phyloP scores from a whole-genome alignment of 768 basidiomycete genomes.

The Lentinus tigrinus region DNA sequence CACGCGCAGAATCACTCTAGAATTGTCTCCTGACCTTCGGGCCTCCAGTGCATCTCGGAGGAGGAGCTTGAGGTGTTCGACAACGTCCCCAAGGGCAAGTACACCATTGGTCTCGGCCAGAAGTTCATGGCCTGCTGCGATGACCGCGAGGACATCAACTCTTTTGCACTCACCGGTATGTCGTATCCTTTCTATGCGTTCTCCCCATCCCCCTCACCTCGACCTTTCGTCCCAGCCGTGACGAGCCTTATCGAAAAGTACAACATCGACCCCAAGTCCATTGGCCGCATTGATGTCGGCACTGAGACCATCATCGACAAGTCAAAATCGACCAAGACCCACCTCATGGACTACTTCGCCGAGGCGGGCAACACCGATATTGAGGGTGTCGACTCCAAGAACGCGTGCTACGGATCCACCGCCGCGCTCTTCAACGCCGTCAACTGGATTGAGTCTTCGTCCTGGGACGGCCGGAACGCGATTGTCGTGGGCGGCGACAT shows the following conservation, averaged over 20 bases:
- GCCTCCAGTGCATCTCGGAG: constrained; percentile 85
- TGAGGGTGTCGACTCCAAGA: constrained; percentile 98
- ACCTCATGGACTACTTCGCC: constrained; percentile 97
- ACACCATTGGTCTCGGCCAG: constrained; percentile 98
- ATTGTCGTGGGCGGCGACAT: constrained; percentile 97
- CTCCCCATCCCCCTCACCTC: background rate
- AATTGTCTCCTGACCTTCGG: constrained; percentile 3
- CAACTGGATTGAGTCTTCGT: constrained; percentile 96
- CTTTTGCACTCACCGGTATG: constrained; percentile 90
- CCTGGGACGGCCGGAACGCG: constrained; percentile 97
- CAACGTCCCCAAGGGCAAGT: constrained; percentile 92
- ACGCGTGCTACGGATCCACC: constrained; percentile 98
- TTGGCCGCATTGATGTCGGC: constrained; percentile 97
- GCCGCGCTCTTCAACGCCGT: constrained; percentile 98
- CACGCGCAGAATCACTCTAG: background rate
- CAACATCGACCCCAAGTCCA: constrained; percentile 93
- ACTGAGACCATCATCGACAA: constrained; percentile 99
- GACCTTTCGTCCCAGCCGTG: constrained; percentile 55
- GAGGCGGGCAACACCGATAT: constrained; percentile 93
- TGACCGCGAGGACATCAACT: constrained; percentile 99
- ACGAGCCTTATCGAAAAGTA: constrained; percentile 88
- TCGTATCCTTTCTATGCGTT: background rate
- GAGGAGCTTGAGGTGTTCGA: constrained; percentile 92
- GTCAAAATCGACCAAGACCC: constrained; percentile 97
- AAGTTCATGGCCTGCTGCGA: constrained; percentile 99